These are phyloP conservation scores for Nematocida sp. DNA, from an alignment of 371 early-diverging fungal genomes.

Conservation along the genomic window DNA sequence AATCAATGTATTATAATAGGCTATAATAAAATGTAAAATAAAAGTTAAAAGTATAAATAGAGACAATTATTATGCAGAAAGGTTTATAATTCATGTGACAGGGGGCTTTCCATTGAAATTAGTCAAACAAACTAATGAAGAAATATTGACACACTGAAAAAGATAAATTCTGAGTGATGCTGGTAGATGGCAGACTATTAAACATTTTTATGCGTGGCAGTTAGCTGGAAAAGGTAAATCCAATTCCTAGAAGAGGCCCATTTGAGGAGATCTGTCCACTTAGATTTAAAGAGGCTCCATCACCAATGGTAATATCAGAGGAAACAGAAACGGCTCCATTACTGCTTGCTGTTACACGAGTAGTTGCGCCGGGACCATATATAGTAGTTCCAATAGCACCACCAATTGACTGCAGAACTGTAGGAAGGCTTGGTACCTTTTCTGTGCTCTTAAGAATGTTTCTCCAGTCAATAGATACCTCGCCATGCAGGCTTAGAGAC, in stretches of 20 bases:
- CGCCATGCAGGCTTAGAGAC: constrained; percentile 9
- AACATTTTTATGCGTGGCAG: not conserved
- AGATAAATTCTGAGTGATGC: not conserved
- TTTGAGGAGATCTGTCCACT: constrained; percentile 19
- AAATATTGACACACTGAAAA: too few species aligned
- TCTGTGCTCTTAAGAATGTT: not conserved
- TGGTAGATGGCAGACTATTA: not conserved
- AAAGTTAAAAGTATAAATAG: too few species aligned
- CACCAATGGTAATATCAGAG: constrained; percentile 51
- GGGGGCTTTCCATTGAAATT: too few species aligned
- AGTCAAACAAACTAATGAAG: too few species aligned
- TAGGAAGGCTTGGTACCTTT: not conserved
- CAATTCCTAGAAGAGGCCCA: constrained; percentile 27
- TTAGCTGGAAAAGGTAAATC: constrained; percentile 39
- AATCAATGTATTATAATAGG: too few species aligned
- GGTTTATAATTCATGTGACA: too few species aligned
- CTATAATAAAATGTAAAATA: too few species aligned
- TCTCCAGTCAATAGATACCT: constrained; percentile 19
- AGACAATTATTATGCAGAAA: too few species aligned
- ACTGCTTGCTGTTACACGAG: constrained; percentile 17
- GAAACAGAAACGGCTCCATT: constrained; percentile 22
- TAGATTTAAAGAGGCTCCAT: constrained; percentile 52
- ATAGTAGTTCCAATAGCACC: constrained; percentile 15
- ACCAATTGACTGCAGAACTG: not conserved
- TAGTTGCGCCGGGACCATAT: not conserved